Percentiles rank a stretch among this genome's conserved stretches.
phyloP scores from a whole-genome alignment of 1,139 yeast species.

The Hanseniaspora uvarum region DNA sequence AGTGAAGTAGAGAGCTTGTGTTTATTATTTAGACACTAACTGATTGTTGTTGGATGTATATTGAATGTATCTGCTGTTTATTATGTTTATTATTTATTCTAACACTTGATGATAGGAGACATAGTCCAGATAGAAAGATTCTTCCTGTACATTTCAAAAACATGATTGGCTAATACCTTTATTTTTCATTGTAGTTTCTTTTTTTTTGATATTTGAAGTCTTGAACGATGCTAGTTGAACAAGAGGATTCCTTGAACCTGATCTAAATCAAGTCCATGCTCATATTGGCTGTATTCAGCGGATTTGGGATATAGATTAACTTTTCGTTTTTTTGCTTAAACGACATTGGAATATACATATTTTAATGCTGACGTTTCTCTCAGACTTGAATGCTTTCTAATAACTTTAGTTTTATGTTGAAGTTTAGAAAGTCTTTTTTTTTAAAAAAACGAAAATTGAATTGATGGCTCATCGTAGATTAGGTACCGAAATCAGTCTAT shows the following conservation, averaged over 20 bases:
- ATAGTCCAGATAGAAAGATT: too few relatives aligned
- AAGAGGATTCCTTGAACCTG: constrained; percentile 1
- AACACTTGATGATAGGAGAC: too few relatives aligned
- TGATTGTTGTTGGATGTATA: too few relatives aligned
- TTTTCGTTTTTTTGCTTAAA: too few relatives aligned
- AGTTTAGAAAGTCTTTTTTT: not conserved
- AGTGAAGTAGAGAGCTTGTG: too few relatives aligned
- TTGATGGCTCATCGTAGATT: not conserved
- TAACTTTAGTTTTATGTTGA: not conserved
- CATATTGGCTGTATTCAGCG: not conserved
- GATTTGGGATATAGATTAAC: not conserved
- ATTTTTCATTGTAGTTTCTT: not conserved
- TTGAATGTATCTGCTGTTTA: too few relatives aligned
- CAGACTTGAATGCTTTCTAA: not conserved
- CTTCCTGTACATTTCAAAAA: too few relatives aligned
- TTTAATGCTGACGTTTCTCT: not conserved
- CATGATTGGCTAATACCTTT: too few relatives aligned
- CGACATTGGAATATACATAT: too few relatives aligned
- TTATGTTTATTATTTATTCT: too few relatives aligned
- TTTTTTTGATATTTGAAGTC: not conserved
- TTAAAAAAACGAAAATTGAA: too few relatives aligned
- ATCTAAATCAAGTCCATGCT: not conserved
- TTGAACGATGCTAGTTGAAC: not conserved
- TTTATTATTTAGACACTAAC: too few relatives aligned
- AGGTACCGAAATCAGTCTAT: not conserved